phyloP scores from a whole-genome alignment of 176 grass and related monocot genomes.

The Juncus effusus region DNA sequence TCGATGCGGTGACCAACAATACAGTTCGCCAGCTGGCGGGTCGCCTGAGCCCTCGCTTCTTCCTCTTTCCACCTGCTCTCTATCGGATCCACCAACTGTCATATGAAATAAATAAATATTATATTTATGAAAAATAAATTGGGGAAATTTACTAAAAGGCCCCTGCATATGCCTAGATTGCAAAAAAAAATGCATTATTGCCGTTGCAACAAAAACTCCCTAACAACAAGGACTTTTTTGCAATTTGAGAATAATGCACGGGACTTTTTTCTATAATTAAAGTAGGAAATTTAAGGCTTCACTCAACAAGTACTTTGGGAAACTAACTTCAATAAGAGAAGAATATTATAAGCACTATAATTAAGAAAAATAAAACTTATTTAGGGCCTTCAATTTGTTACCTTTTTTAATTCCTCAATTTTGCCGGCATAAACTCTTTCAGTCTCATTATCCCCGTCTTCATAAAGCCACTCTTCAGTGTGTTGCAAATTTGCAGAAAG shows the following conservation, averaged over 20 bases:
- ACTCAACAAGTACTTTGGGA: too few species aligned
- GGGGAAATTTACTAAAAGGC: too few species aligned
- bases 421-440: constrained; percentile 82
- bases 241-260: too few species aligned
- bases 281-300: too few species aligned
- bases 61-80: constrained; percentile 90
- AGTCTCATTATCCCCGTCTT: constrained; percentile 97
- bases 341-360: constrained; percentile 3
- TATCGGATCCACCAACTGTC: constrained; percentile 93
- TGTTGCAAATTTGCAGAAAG: constrained; percentile 74
- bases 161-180: too few species aligned
- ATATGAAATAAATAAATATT: constrained; percentile 18
- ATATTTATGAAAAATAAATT: too few species aligned
- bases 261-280: too few species aligned
- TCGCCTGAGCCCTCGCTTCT: constrained; percentile 67
- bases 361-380: constrained; percentile 4
- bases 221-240: too few species aligned
- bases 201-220: too few species aligned
- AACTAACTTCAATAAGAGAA: constrained; percentile 5
- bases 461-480: constrained; percentile 97
- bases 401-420: constrained; percentile 88
- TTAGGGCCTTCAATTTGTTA: neutral
- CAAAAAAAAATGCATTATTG: too few species aligned
- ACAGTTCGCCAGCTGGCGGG: constrained; percentile 55
- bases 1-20: constrained; percentile 59